phyloP scores from a whole-genome alignment of 768 basidiomycete species.

The Pleurotus tuoliensis region DNA sequence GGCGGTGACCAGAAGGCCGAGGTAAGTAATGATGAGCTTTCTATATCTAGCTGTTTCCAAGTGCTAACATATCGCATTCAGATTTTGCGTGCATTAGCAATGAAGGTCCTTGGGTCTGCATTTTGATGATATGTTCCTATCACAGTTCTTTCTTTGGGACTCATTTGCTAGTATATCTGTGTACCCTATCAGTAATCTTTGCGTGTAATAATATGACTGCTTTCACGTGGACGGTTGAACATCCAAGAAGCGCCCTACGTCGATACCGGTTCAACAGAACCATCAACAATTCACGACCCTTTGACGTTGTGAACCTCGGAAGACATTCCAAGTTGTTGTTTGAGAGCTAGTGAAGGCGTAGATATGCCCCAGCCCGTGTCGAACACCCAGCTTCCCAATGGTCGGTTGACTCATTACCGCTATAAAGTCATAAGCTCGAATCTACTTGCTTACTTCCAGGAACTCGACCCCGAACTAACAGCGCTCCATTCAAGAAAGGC shows the following conservation, averaged over 20 bases:
- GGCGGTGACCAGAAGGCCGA: conserved; percentile 82
- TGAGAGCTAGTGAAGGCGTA: not conserved
- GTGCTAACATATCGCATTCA: conserved; percentile 21
- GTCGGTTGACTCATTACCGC: not conserved
- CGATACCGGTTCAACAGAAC: not conserved
- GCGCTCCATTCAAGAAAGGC: not conserved
- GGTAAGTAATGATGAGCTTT: conserved; percentile 37
- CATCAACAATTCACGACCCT: not conserved
- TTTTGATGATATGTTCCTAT: conserved; percentile 16
- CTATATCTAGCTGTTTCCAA: not conserved
- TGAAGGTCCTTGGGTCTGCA: conserved; percentile 78
- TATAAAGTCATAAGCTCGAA: no score
- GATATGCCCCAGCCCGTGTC: not conserved
- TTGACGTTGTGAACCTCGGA: not conserved
- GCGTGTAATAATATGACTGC: not conserved
- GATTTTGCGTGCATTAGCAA: conserved; percentile 78
- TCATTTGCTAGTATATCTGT: no score
- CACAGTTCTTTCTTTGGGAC: no score
- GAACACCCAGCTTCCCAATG: not conserved
- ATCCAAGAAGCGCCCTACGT: not conserved
- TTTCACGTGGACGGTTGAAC: not conserved
- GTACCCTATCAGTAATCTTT: not conserved
- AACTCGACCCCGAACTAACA: not conserved
- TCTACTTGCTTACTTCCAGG: not conserved
- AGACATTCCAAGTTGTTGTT: not conserved